These are phyloP conservation scores for Ophiocordyceps camponoti-rufipedis DNA, from an alignment of 2,329 filamentous ascomycete species.

Conservation along the genomic window DNA sequence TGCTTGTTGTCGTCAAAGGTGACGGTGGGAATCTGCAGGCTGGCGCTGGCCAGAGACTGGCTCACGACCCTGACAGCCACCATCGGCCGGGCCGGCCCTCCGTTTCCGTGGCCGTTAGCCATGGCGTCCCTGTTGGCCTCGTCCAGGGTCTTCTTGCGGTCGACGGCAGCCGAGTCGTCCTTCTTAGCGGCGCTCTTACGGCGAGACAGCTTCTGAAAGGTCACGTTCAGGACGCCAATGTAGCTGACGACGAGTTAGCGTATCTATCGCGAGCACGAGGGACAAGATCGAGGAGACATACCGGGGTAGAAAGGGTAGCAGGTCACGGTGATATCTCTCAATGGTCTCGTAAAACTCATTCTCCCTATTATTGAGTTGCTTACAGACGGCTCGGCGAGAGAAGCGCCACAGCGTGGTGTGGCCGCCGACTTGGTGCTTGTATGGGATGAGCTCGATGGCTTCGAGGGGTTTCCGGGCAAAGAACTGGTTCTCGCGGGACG, in stretches of 20 bases:
- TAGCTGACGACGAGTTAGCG: slow-evolving; percentile 38
- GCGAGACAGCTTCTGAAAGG: slow-evolving; percentile 69
- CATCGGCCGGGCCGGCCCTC: slow-evolving; percentile 4
- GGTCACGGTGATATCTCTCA: slow-evolving; percentile 74
- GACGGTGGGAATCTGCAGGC: slow-evolving; percentile 63
- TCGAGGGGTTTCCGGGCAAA: slow-evolving; percentile 48
- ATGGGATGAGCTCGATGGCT: slow-evolving; percentile 90
- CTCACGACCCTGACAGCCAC: slow-evolving; percentile 30
- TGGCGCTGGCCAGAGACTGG: slow-evolving; percentile 54
- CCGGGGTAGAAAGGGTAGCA: slow-evolving; percentile 83
- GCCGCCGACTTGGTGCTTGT: slow-evolving; percentile 91
- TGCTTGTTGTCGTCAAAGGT: slow-evolving; percentile 89
- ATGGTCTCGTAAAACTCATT: slow-evolving; percentile 98
- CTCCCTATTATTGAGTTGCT: slow-evolving; percentile 92
- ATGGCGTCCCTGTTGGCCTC: slow-evolving; percentile 3
- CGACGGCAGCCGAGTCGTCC: slow-evolving; percentile 22
- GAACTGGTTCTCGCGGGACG: slow-evolving; percentile 26
- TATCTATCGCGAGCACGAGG: background rate
- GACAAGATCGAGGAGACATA: slow-evolving; percentile 17
- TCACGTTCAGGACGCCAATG: slow-evolving; percentile 92
- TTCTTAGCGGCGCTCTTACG: slow-evolving; percentile 37
- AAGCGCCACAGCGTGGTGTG: slow-evolving; percentile 95
- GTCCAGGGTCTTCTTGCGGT: slow-evolving; percentile 17
- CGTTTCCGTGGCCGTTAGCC: slow-evolving; percentile 2
- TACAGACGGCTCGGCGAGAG: slow-evolving; percentile 87